phyloP scores from a whole-genome alignment of 2,329 filamentous ascomycete genomes.

The Aspergillus sp. region DNA sequence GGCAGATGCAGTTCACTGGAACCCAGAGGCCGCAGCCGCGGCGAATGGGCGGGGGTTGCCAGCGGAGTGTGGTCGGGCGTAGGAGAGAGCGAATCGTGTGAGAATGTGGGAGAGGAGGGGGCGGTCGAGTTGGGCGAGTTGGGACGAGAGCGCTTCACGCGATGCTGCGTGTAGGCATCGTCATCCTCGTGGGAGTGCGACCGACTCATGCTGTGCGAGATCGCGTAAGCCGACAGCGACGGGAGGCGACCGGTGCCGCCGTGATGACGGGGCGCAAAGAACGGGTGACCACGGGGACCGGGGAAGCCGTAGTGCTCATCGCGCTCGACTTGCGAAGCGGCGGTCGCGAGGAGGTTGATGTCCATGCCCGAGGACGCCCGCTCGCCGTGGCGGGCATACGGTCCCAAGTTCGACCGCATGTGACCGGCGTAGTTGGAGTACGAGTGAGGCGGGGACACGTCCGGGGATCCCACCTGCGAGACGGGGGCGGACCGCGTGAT shows the following conservation, averaged over 20 bases:
- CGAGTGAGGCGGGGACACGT: conserved; percentile 90
- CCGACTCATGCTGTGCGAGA: conserved; percentile 81
- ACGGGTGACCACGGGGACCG: conserved; percentile 47
- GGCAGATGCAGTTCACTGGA: conserved; percentile 75
- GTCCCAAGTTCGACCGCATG: conserved; percentile 56
- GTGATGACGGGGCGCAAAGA: conserved; percentile 45
- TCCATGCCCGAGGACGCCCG: conserved; percentile 52
- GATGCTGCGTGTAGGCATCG: conserved; percentile 66
- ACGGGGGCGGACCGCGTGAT: conserved; percentile 84
- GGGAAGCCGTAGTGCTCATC: conserved; percentile 50
- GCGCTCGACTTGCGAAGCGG: conserved; percentile 65
- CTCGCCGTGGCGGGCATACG: conserved; percentile 51
- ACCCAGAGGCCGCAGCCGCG: conserved; percentile 76
- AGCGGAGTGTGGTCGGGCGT: conserved; percentile 99
- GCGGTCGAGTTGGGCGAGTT: conserved; percentile 95
- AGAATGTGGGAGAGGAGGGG: conserved; percentile 93
- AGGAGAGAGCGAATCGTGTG: conserved; percentile 89
- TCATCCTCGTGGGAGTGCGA: conserved; percentile 75
- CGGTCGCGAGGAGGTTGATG: conserved; percentile 68
- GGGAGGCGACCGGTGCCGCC: conserved; percentile 59
- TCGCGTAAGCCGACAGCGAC: conserved; percentile 72
- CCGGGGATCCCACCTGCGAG: conserved; percentile 85
- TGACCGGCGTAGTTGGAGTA: conserved; percentile 64
- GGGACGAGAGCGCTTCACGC: conserved; percentile 84
- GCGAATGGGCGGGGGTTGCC: conserved; percentile 91